Evolutionary conservation across 2,329 filamentous ascomycete genomes (phyloP), one percentile per base, ranked within the genome.

Genomic region (Claviceps fusiformis): DNA sequence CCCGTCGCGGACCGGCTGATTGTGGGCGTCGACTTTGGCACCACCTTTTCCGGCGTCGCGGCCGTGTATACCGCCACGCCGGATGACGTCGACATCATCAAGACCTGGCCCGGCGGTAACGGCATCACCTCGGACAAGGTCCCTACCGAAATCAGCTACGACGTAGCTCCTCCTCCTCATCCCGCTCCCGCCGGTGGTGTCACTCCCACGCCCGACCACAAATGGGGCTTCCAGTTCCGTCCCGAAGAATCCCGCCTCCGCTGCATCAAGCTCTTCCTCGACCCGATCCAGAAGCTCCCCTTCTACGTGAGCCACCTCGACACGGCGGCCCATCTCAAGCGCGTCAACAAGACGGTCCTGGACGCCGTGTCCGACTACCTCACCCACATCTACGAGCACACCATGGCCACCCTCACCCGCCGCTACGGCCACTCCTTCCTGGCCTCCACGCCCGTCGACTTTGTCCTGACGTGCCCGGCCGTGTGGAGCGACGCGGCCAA

Each of bases 101-200:
- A 89, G 72, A 85, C 81, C 15, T 92, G 87, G 87, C 87, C 87
- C 0, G 87, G 87, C 31, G 86, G 86, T 33, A 90, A 91, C 64
- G 86, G 86, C 62, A 89, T 91, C 70, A 90, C 87, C n/a, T 89
- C 86, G 41, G 87, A 92, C 73, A 92, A 92, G 73, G 87, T 91
- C 2, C 87, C 87, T 1, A 89, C 86, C 15, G 87, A 91, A 67
- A 85, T 91, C 54, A 84, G 86, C 60, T 82, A 82, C 62, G 75
- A 78, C 56, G 68, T 72, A 37, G 54, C 64, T 11, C 5, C 3
- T 27, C 43, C 43, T 24, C 9, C 19, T 13, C 19, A 3, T 27
- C 43, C 43, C 24, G 49, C 64, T 55, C 63, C 63, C 53, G 59
- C 62, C 8, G 43, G 61, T 2, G 57, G 63, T 24, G 73, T 67